phyloP scores from a whole-genome alignment of 371 early-diverging fungal genomes.

The Mucor saturninus region DNA sequence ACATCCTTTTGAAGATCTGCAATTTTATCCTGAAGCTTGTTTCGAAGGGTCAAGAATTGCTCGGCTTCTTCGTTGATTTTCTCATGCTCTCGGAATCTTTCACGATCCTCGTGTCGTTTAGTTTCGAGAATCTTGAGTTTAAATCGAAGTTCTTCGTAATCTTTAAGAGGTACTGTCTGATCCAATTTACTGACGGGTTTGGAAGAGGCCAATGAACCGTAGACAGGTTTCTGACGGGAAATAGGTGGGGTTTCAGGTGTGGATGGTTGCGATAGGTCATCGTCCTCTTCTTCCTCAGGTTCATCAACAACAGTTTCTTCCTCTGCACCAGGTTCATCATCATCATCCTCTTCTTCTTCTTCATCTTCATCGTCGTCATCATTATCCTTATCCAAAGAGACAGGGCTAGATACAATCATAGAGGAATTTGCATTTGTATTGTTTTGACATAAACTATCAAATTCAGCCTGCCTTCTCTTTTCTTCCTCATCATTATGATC shows the following conservation, averaged over 20 bases:
- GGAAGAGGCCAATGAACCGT: slow-evolving; percentile 36
- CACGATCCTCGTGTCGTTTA: slow-evolving; percentile 84
- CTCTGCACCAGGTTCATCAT: slow-evolving; percentile 4
- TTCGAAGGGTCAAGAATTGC: slow-evolving; percentile 66
- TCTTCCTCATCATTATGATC: slow-evolving; percentile 16
- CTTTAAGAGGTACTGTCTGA: slow-evolving; percentile 63
- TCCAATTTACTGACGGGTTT: slow-evolving; percentile 46
- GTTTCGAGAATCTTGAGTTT: slow-evolving; percentile 80
- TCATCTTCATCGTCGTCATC: slow-evolving; percentile 20
- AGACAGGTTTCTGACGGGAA: slow-evolving; percentile 22
- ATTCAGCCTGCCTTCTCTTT: slow-evolving; percentile 12
- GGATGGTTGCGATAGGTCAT: not conserved
- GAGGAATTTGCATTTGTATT: slow-evolving; percentile 24
- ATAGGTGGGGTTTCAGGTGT: not conserved
- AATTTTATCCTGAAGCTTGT: slow-evolving; percentile 76
- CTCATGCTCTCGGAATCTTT: slow-evolving; percentile 74
- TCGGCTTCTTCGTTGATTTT: slow-evolving; percentile 76
- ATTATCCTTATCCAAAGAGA: slow-evolving; percentile 21
- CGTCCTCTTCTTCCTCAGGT: slow-evolving; percentile 8
- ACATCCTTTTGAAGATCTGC: slow-evolving; percentile 76
- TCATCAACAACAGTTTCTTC: slow-evolving; percentile 15
- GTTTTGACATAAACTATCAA: slow-evolving; percentile 22
- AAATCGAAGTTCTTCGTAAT: slow-evolving; percentile 83
- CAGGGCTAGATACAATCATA: slow-evolving; percentile 17
- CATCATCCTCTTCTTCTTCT: slow-evolving; percentile 8